Percentiles rank a stretch among this genome's conserved stretches.
phyloP scores from a whole-genome alignment of 2,329 filamentous ascomycete genomes.

The Aspergillus fructus region DNA sequence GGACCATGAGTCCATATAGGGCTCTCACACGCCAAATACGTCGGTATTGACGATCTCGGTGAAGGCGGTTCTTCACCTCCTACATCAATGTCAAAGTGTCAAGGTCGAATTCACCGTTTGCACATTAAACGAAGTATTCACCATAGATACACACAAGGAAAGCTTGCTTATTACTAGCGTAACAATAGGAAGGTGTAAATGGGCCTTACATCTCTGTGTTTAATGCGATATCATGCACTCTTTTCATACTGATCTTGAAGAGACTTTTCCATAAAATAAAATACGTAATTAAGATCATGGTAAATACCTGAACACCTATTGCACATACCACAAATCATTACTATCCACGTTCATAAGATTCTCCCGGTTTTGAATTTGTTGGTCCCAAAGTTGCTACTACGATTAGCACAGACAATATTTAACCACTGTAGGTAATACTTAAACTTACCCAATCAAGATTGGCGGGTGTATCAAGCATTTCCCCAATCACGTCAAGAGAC shows the following conservation, averaged over 20 bases:
- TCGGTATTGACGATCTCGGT: too few species aligned
- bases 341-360: background rate
- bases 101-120: too few species aligned
- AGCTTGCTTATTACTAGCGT: too few species aligned
- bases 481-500: constrained; percentile 30
- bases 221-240: constrained; percentile 47
- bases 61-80: too few species aligned
- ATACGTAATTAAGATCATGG: too few species aligned
- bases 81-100: too few species aligned
- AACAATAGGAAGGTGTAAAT: constrained; percentile 20
- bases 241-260: constrained; percentile 23
- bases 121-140: too few species aligned
- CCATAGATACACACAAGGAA: too few species aligned
- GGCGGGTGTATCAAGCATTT: constrained; percentile 33
- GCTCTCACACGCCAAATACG: too few species aligned
- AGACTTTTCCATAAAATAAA: too few species aligned
- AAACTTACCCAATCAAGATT: constrained; percentile 35
- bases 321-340: constrained; percentile 5
- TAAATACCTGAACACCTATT: background rate
- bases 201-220: constrained; percentile 47
- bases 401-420: background rate
- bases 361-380: constrained; percentile 18
- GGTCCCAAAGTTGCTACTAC: constrained; percentile 25
- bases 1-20: too few species aligned
- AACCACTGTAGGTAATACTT: background rate